phyloP scores from a whole-genome alignment of 2,329 filamentous ascomycete species.

The Pseudocercospora vitis region DNA sequence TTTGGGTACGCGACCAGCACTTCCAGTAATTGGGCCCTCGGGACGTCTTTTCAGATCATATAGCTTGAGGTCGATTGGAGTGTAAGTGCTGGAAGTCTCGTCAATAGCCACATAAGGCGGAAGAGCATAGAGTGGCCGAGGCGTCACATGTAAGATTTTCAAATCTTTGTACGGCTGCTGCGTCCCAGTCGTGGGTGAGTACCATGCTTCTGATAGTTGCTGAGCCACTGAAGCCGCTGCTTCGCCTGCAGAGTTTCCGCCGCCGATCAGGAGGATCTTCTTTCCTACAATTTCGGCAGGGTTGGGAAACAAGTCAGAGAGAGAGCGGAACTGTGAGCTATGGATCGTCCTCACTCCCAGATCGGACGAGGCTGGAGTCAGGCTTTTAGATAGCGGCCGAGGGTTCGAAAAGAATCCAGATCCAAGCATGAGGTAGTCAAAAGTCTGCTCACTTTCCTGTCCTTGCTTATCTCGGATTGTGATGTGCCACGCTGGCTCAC shows the following conservation, averaged over 20 bases:
- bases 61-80: slow-evolving; percentile 70
- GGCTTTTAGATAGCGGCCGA: slow-evolving; percentile 54
- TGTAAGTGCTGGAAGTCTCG: slow-evolving; percentile 52
- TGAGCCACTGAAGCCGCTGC: slow-evolving; percentile 70
- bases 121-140: slow-evolving; percentile 71
- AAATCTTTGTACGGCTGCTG: slow-evolving; percentile 42
- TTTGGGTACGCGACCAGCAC: slow-evolving; percentile 62
- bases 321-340: slow-evolving; percentile 64
- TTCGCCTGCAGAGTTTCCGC: slow-evolving; percentile 81
- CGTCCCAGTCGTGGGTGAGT: slow-evolving; percentile 48
- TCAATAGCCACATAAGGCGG: slow-evolving; percentile 53
- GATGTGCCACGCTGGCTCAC: slow-evolving; percentile 24
- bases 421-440: slow-evolving; percentile 71
- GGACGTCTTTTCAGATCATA: slow-evolving; percentile 68
- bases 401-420: slow-evolving; percentile 74
- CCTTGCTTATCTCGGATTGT: slow-evolving; percentile 23
- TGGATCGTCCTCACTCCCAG: slow-evolving; percentile 56
- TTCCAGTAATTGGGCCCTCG: slow-evolving; percentile 58
- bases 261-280: slow-evolving; percentile 73
- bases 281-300: slow-evolving; percentile 41
- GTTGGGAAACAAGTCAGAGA: slow-evolving; percentile 41
- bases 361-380: slow-evolving; percentile 27
- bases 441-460: slow-evolving; percentile 40
- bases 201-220: slow-evolving; percentile 64
- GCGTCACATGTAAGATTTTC: slow-evolving; percentile 66